A percentile compares a stretch with the other conserved stretches of the same genome.
Evolutionary conservation across 2,329 filamentous ascomycete species (phyloP).

Genomic region (Pseudogymnoascus sp.): DNA sequence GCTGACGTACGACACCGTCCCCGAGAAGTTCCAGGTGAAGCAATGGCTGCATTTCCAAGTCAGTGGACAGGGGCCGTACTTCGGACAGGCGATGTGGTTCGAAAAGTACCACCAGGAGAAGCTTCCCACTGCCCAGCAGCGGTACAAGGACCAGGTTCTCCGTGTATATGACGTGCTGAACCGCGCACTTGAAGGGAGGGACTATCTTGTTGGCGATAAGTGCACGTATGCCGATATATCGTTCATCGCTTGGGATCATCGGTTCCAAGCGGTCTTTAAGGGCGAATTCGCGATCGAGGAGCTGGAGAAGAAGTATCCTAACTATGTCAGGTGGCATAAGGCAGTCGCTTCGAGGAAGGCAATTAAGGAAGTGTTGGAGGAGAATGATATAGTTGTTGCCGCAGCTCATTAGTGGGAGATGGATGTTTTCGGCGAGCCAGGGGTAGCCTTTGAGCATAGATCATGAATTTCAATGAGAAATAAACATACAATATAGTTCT

Average conservation of each 20-base stretch:
- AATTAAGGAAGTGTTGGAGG: conserved; percentile 17
- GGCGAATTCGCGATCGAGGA: conserved; percentile 1
- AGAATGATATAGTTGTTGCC: conserved; percentile 10
- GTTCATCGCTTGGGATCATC: conserved; percentile 28
- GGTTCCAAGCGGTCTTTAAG: conserved; percentile 2
- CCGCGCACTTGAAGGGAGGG: conserved; percentile 27
- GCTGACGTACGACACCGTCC: conserved; percentile 27
- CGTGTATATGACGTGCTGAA: conserved; percentile 38
- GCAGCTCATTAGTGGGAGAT: background rate
- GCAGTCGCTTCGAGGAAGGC: conserved; percentile 12
- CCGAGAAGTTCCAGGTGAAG: conserved; percentile 27
- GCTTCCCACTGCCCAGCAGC: conserved; percentile 34
- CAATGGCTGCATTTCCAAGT: conserved; percentile 35
- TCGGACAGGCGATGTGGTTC: conserved; percentile 31
- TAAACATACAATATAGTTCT: background rate
- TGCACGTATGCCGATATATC: conserved; percentile 33
- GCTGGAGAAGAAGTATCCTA: conserved; percentile 15
- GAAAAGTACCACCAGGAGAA: conserved; percentile 30
- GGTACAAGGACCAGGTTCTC: conserved; percentile 37
- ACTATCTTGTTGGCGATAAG: conserved; percentile 33
- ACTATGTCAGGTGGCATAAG: conserved; percentile 12
- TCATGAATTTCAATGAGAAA: background rate
- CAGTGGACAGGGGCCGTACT: conserved; percentile 32
- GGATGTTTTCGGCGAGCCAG: background rate
- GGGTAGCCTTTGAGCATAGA: background rate